A percentile compares a stretch with the other conserved stretches of the same genome.
These are phyloP conservation scores for Cerioporus squamosus DNA, from an alignment of 1,284 basidiomycete species.

Conservation along the genomic window DNA sequence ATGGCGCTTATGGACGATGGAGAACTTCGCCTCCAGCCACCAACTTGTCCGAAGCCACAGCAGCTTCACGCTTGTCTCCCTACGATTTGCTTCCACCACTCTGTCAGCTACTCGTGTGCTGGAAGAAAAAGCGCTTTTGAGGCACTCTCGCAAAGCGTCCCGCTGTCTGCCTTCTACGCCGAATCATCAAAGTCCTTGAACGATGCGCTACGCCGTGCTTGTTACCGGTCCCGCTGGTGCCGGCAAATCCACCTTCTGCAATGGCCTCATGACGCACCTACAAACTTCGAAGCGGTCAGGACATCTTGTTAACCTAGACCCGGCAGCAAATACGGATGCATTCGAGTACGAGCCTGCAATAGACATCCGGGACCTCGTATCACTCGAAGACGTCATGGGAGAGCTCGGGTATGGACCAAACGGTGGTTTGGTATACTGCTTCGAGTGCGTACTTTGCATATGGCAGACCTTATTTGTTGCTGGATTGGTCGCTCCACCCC, in stretches of 20 bases:
- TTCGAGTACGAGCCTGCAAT: constrained; percentile 95
- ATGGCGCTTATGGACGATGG: constrained; percentile 2
- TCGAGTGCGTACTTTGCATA: constrained; percentile 70
- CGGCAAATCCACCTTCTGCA: constrained; percentile 96
- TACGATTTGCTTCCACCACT: no score
- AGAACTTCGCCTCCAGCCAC: neutral
- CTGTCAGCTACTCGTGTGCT: no score
- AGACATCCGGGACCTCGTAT: constrained; percentile 95
- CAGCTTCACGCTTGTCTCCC: neutral
- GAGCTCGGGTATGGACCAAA: constrained; percentile 97
- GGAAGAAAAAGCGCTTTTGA: neutral
- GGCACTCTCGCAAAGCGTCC: neutral
- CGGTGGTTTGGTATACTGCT: constrained; percentile 97
- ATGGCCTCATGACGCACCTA: constrained; percentile 90
- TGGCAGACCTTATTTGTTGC: neutral
- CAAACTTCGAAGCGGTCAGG: constrained; percentile 82
- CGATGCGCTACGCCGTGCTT: constrained; percentile 91
- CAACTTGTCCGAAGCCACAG: constrained; percentile 14
- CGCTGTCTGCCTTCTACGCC: neutral
- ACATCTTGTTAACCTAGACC: constrained; percentile 97
- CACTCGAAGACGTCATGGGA: constrained; percentile 94
- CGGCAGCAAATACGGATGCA: constrained; percentile 84
- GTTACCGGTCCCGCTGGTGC: constrained; percentile 94
- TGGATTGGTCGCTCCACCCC: constrained; percentile 54
- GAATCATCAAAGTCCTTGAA: neutral